Conservation (phyloP, 2,329 filamentous ascomycete species). For the Fusarium tjaetaba region DNA sequence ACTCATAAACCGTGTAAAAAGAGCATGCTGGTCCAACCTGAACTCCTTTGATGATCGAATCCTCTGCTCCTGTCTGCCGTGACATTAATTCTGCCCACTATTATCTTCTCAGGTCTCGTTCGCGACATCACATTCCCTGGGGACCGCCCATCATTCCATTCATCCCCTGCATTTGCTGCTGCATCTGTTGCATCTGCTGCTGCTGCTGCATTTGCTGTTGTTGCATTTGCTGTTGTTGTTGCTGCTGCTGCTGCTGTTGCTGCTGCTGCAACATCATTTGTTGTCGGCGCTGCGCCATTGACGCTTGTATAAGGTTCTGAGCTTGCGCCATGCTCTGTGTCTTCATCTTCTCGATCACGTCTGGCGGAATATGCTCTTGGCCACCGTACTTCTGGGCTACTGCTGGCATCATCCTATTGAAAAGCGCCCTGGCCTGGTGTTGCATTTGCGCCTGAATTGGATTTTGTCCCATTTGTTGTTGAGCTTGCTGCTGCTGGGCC, state of each 20-base stretch:
- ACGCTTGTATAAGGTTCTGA: conserved; percentile 47
- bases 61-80: conserved; percentile 11
- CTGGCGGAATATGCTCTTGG: conserved; percentile 57
- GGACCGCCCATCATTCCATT: conserved; percentile 63
- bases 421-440: conserved; percentile 51
- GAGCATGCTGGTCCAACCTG: conserved; percentile 15
- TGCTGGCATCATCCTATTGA: conserved; percentile 50
- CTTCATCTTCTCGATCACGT: conserved; percentile 58
- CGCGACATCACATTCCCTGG: conserved; percentile 56
- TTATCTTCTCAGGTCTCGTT: background rate
- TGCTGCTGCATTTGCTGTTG: conserved; percentile 41
- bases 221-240: conserved; percentile 44
- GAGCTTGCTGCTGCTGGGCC: conserved; percentile 45
- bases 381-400: conserved; percentile 53
- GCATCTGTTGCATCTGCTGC: conserved; percentile 41
- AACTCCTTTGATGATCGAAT: conserved; percentile 33
- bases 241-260: conserved; percentile 41
- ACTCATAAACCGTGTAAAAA: conserved; percentile 26
- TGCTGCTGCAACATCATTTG: conserved; percentile 47
- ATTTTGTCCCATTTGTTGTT: conserved; percentile 45
- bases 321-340: conserved; percentile 53
- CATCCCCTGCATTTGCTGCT: conserved; percentile 42
- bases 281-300: conserved; percentile 47
- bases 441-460: conserved; percentile 48
- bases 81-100: conserved; percentile 13